These are phyloP conservation scores for Poronia punctata DNA, from an alignment of 495 filamentous ascomycete species.

Conservation along the genomic window DNA sequence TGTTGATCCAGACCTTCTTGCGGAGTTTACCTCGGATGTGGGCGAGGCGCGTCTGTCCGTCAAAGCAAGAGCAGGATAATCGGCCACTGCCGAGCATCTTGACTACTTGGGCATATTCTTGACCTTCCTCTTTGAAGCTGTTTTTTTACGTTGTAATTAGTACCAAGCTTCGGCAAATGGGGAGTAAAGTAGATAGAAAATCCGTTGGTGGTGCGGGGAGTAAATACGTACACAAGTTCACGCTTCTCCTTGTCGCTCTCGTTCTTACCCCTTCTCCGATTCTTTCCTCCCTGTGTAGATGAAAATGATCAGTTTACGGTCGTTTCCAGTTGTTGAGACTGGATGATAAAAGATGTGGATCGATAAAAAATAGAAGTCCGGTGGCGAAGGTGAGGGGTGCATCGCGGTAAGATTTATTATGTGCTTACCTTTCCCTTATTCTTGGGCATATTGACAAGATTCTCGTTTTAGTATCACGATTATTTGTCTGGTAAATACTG, in stretches of 20 bases:
- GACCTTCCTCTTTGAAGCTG: slow-evolving; percentile 92
- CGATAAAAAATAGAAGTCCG: slow-evolving; percentile 9
- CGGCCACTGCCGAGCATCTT: slow-evolving; percentile 99
- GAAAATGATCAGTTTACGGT: slow-evolving; percentile 2
- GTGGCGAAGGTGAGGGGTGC: slow-evolving; percentile 19
- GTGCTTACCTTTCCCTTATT: slow-evolving; percentile 91
- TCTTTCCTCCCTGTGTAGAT: slow-evolving; percentile 81
- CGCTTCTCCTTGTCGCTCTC: slow-evolving; percentile 99
- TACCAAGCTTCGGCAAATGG: neutral
- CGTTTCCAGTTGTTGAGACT: slow-evolving; percentile 1
- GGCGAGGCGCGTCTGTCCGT: slow-evolving; percentile 78
- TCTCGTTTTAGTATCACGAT: neutral
- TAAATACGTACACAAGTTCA: slow-evolving; percentile 51
- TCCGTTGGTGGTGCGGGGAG: neutral
- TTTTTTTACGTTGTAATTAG: neutral
- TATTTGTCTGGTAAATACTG: neutral
- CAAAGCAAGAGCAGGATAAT: slow-evolving; percentile 94
- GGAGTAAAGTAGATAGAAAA: neutral
- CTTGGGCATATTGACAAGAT: slow-evolving; percentile 71
- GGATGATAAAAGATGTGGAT: slow-evolving; percentile 6
- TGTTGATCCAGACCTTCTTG: slow-evolving; percentile 99
- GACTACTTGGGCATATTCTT: slow-evolving; percentile 97
- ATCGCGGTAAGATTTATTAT: neutral
- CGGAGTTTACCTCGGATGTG: slow-evolving; percentile 92
- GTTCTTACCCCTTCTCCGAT: slow-evolving; percentile 97